Conservation (phyloP, 2,329 filamentous ascomycete species). For the Arthroderma sp. region DNA sequence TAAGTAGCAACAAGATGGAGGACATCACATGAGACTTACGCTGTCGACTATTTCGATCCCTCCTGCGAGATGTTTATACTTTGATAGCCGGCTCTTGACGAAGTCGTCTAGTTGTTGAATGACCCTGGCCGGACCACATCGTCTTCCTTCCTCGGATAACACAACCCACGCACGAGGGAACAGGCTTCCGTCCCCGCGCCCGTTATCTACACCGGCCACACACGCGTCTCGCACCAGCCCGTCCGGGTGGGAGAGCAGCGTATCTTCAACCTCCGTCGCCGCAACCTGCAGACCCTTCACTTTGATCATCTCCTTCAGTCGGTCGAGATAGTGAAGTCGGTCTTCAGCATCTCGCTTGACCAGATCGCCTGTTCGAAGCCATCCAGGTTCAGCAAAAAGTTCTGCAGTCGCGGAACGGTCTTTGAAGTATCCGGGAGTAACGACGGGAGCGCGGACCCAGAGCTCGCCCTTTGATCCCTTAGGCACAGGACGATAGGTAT, state of each 20-base stretch:
- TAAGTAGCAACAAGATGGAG: background rate
- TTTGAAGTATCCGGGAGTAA: conserved; percentile 35
- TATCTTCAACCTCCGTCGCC: conserved; percentile 52
- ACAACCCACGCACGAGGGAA: conserved; percentile 12
- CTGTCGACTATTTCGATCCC: conserved; percentile 11
- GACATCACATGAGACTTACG: too few relatives aligned
- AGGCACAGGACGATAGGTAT: conserved; percentile 26
- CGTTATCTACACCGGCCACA: conserved; percentile 12
- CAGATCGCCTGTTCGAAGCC: conserved; percentile 37
- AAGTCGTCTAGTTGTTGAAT: conserved; percentile 11
- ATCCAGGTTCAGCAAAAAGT: conserved; percentile 29
- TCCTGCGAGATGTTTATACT: conserved; percentile 11
- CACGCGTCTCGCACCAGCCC: conserved; percentile 10
- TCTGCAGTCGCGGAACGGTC: conserved; percentile 29
- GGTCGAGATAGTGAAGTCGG: conserved; percentile 45
- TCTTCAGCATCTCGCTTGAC: conserved; percentile 10
- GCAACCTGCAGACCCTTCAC: conserved; percentile 50
- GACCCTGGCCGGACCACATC: background rate
- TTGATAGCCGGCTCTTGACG: conserved; percentile 10
- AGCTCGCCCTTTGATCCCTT: conserved; percentile 33
- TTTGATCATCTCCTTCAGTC: conserved; percentile 59
- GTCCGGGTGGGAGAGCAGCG: conserved; percentile 45
- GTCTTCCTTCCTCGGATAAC: conserved; percentile 8
- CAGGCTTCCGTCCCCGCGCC: conserved; percentile 10
- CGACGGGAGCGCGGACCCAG: conserved; percentile 36